Percentiles rank a stretch among this genome's conserved stretches.
phyloP scores from a whole-genome alignment of 2,329 filamentous ascomycete species.

The Ceratocystis colombiana region DNA sequence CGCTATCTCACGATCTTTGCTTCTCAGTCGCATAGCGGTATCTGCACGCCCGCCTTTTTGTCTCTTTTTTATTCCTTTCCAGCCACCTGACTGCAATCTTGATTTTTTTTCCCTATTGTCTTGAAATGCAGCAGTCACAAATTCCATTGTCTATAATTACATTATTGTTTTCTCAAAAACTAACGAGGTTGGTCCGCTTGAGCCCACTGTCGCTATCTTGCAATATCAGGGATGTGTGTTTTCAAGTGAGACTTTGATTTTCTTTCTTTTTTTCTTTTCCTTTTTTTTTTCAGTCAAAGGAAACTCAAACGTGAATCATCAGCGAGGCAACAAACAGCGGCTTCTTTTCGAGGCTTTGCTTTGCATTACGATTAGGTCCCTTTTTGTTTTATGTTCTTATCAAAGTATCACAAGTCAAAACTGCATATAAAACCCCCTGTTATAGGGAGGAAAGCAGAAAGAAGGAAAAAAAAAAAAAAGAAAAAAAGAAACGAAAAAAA shows the following conservation, averaged over 20 bases:
- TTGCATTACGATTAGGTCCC: not conserved
- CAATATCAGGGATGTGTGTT: not conserved
- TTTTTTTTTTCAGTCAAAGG: not conserved
- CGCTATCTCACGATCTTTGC: not conserved
- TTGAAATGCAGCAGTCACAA: not conserved
- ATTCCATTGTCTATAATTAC: too few relatives aligned
- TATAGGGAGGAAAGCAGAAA: not conserved
- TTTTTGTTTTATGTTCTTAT: not conserved
- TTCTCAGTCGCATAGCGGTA: not conserved
- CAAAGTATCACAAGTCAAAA: not conserved
- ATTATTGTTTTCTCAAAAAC: too few relatives aligned
- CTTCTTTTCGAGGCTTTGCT: not conserved
- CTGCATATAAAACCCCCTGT: not conserved
- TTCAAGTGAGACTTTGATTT: slow-evolving; percentile 1
- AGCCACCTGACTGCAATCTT: not conserved
- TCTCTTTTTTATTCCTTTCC: not conserved
- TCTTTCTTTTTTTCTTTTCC: too few relatives aligned
- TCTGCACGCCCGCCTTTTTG: not conserved
- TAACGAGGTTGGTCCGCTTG: not conserved
- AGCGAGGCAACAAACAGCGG: too few relatives aligned
- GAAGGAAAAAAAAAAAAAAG: not conserved
- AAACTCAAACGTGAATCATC: not conserved
- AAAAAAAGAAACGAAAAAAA: not conserved
- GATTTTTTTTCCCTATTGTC: not conserved
- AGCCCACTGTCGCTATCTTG: not conserved